Base-by-base conservation (phyloP, 1,139 yeast genomes). In the Protomyces pachydermus region DNA sequence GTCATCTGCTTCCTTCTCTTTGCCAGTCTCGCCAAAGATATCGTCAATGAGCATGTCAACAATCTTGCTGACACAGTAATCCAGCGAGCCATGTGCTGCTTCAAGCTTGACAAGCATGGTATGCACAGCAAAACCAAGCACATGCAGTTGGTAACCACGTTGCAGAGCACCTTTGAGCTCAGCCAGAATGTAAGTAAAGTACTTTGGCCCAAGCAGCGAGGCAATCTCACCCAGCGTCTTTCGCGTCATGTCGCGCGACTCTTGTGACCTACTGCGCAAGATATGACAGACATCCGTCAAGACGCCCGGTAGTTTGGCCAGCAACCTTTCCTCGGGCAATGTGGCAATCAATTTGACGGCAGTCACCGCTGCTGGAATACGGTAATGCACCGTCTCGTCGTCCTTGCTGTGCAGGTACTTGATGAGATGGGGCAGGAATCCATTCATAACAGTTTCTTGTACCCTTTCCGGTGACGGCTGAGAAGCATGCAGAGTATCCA, bases 1-100 rank as follows among this genome's bases (percentile, higher is more conserved):
- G 34, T 91, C 97, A 68, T 91, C 97, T 16, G 95, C 91, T 70
- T 93, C 98, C 73, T 95, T 93, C 72, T 93, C 98, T 72, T 87
- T 87, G 46, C 97, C 96, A 8, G 96, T 90, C 4, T 87, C 83
- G 18, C 98, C 99, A 75, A 93, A 91, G 2, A 85, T 82, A 72
- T 93, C 97, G 72, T 91, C 96, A 96, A 93, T 91, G 42, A 91
- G 81, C 42, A 91, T 79, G 34, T 83, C 85, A 68, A 87, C 85
- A 18, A 91, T 76, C 61, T 87, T 70, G 2, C 77, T 77, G 6
- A 86, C 82, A 25, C 87, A 81, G 25, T 84, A 87, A 73, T 91
- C 93, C 57, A 93, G 77, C 67, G 88, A 96, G 4, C 96, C 95
- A 67, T 83, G 88, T 1, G 73, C 68, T 57, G 91, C 74, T 1